Conservation (phyloP, 495 filamentous ascomycete genomes). For the Aspergillus cavernicola region DNA sequence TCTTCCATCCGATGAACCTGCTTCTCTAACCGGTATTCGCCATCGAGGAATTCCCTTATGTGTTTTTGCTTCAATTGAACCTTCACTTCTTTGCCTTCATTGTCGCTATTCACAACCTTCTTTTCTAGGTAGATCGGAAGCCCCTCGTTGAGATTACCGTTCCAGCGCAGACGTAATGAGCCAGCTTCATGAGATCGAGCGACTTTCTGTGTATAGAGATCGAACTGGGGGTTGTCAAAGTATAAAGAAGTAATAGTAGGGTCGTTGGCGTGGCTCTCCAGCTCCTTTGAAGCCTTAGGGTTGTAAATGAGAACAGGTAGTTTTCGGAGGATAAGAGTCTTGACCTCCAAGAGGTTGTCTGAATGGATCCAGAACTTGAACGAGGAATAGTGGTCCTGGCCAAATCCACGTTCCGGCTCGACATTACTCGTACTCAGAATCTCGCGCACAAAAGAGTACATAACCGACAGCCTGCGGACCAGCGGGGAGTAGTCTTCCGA, state of each 20-base stretch:
- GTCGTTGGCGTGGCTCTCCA: slow-evolving; percentile 71
- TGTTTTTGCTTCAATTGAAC: slow-evolving; percentile 93
- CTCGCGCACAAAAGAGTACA: slow-evolving; percentile 93
- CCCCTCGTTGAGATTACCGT: slow-evolving; percentile 72
- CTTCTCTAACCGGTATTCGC: slow-evolving; percentile 91
- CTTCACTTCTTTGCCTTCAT: slow-evolving; percentile 68
- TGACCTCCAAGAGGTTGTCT: slow-evolving; percentile 93
- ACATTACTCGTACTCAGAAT: slow-evolving; percentile 56
- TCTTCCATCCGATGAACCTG: slow-evolving; percentile 75
- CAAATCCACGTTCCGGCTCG: slow-evolving; percentile 41
- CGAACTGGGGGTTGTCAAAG: slow-evolving; percentile 84
- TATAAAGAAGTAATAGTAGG: slow-evolving; percentile 93
- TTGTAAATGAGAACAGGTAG: slow-evolving; percentile 92
- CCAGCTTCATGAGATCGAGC: slow-evolving; percentile 70
- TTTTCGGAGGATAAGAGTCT: slow-evolving; percentile 86
- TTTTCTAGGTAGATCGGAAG: slow-evolving; percentile 83
- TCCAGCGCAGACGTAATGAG: slow-evolving; percentile 87
- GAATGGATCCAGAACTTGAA: slow-evolving; percentile 98
- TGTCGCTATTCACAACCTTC: slow-evolving; percentile 75
- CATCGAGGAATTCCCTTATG: slow-evolving; percentile 80
- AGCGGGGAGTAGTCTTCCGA: slow-evolving; percentile 91
- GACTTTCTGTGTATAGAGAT: slow-evolving; percentile 82
- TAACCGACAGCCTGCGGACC: slow-evolving; percentile 79
- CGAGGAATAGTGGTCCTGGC: slow-evolving; percentile 72
- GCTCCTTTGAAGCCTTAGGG: slow-evolving; percentile 72